These are phyloP conservation scores for Xylariaceae sp. DNA, from an alignment of 2,329 filamentous ascomycete species.

Conservation along the genomic window DNA sequence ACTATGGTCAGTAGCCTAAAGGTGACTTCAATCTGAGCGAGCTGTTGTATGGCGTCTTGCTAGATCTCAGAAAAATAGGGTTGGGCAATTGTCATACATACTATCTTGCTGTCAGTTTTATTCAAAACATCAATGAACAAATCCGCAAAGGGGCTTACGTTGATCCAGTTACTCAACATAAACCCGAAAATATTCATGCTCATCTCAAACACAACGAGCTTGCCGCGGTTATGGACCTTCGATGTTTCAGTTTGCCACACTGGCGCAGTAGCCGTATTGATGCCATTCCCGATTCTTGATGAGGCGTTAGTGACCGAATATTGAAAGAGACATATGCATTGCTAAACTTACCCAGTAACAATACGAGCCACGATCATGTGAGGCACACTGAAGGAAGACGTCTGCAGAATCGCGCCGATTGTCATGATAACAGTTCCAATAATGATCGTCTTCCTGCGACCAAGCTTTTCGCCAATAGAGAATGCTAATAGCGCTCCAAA, in stretches of 20 bases:
- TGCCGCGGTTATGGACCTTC: conserved; percentile 37
- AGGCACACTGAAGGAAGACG: conserved; percentile 39
- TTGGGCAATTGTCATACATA: conserved; percentile 3
- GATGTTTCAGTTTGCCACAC: conserved; percentile 44
- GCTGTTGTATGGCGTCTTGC: background rate
- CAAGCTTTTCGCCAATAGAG: conserved; percentile 51
- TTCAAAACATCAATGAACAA: background rate
- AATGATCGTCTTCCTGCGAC: conserved; percentile 51
- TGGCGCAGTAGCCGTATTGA: conserved; percentile 41
- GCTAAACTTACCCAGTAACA: conserved; percentile 42
- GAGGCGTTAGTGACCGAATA: background rate
- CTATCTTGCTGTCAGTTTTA: conserved; percentile 2
- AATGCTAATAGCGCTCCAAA: conserved; percentile 49
- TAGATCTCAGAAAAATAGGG: background rate
- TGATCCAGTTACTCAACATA: conserved; percentile 32
- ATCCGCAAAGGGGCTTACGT: background rate
- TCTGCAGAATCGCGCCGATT: conserved; percentile 39
- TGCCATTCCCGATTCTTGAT: conserved; percentile 51
- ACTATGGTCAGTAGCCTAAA: background rate
- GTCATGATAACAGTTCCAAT: conserved; percentile 52
- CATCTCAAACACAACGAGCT: conserved; percentile 42
- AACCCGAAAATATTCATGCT: conserved; percentile 41
- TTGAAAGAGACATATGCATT: background rate
- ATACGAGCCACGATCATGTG: conserved; percentile 52
- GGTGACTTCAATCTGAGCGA: background rate